These are phyloP conservation scores for Colletotrichum trifolii DNA, from an alignment of 2,329 filamentous ascomycete genomes.

Conservation along the genomic window DNA sequence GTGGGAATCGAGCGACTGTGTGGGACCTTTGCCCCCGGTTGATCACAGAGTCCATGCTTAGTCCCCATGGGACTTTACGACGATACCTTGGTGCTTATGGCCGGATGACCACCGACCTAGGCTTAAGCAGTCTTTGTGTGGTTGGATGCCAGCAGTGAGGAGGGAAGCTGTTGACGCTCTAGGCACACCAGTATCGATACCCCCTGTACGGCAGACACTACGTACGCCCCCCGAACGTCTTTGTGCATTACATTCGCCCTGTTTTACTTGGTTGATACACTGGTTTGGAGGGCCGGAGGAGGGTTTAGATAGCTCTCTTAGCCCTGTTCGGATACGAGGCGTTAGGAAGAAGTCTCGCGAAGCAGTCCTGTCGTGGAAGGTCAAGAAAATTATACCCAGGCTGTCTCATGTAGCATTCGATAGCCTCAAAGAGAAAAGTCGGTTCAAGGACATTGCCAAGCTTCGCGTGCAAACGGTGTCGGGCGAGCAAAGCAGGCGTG, in stretches of 20 bases:
- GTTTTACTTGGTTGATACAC: slow-evolving; percentile 24
- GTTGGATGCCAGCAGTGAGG: slow-evolving; percentile 11
- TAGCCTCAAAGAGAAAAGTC: slow-evolving; percentile 14
- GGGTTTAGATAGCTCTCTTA: slow-evolving; percentile 64
- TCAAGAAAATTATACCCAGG: slow-evolving; percentile 31
- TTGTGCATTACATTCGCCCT: slow-evolving; percentile 9
- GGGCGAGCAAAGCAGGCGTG: too few relatives aligned
- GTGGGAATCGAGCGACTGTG: slow-evolving; percentile 64
- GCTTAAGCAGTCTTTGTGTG: slow-evolving; percentile 35
- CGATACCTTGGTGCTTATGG: slow-evolving; percentile 34
- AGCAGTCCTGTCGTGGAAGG: slow-evolving; percentile 7
- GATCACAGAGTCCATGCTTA: slow-evolving; percentile 62
- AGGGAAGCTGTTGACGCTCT: slow-evolving; percentile 13
- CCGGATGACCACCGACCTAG: slow-evolving; percentile 24
- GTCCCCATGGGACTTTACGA: slow-evolving; percentile 40
- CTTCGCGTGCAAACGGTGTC: too few relatives aligned
- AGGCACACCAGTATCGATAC: slow-evolving; percentile 25
- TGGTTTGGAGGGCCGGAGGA: slow-evolving; percentile 51
- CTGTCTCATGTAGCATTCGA: slow-evolving; percentile 22
- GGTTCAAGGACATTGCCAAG: too few relatives aligned
- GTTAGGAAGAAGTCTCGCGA: slow-evolving; percentile 31
- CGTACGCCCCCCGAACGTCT: slow-evolving; percentile 1
- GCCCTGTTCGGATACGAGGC: slow-evolving; percentile 44
- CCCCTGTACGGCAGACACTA: slow-evolving; percentile 7
- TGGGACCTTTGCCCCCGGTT: slow-evolving; percentile 51